phyloP scores from a whole-genome alignment of 2,329 filamentous ascomycete species.

The Pseudogymnoascus sp. region DNA sequence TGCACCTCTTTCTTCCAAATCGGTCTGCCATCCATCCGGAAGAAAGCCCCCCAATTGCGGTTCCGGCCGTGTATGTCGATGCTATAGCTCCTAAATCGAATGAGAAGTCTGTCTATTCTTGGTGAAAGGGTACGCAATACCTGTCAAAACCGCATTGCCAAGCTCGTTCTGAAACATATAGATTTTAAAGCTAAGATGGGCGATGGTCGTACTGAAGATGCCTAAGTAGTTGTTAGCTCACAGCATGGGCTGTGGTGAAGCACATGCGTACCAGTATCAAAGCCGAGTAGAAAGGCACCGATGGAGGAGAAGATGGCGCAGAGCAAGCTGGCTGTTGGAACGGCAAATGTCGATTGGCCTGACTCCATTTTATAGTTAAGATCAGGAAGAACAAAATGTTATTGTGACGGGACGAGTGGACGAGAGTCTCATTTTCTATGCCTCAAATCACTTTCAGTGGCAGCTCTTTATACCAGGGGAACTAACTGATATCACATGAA shows the following conservation, averaged over 20 bases:
- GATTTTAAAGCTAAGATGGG: not conserved
- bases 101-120: not conserved
- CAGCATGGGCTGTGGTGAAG: not conserved
- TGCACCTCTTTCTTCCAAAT: not conserved
- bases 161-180: not conserved
- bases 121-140: not conserved
- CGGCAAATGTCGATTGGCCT: not conserved
- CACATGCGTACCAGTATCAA: not conserved
- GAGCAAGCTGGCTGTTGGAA: not conserved
- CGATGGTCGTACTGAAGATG: not conserved
- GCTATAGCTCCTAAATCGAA: not conserved
- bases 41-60: not conserved
- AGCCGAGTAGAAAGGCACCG: not conserved
- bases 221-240: not conserved
- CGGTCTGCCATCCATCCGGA: not conserved
- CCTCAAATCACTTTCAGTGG: not conserved
- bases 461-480: not conserved
- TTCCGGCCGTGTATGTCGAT: not conserved
- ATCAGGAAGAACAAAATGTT: not conserved
- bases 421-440: not conserved
- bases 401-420: not conserved
- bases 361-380: not conserved
- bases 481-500: not conserved
- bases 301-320: not conserved
- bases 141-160: not conserved